Conservation (phyloP, 305 asterid species). For the Fraxinus paxiana region DNA sequence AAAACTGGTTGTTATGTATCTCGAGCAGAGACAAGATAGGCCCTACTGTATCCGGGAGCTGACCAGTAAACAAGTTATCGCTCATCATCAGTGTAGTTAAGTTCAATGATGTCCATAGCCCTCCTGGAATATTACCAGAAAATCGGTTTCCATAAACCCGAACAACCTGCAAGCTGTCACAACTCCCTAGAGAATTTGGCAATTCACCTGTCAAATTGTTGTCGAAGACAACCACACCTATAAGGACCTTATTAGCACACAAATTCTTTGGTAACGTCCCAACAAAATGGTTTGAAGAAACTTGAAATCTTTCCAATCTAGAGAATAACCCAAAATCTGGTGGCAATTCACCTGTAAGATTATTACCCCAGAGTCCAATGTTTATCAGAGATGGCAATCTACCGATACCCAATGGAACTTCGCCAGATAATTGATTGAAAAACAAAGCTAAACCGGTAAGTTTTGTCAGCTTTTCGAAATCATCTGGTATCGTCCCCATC, state of each 20-base stretch:
- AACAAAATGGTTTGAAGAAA: conserved; percentile 45
- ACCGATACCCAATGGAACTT: conserved; percentile 54
- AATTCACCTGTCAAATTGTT: conserved; percentile 60
- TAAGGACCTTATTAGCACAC: conserved; percentile 48
- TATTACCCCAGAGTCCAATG: conserved; percentile 43
- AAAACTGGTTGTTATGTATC: conserved; percentile 55
- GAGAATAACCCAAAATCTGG: conserved; percentile 70
- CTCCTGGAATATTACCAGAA: conserved; percentile 60
- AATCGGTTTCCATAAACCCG: conserved; percentile 38
- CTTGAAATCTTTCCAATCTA: conserved; percentile 39
- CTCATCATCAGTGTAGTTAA: conserved; percentile 35
- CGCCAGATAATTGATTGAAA: conserved; percentile 62
- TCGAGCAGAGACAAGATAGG: conserved; percentile 40
- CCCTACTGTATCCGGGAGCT: conserved; percentile 49
- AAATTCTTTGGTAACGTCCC: conserved; percentile 59
- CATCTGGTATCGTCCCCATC: conserved; percentile 63
- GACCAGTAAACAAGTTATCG: conserved; percentile 55
- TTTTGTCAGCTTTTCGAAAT: conserved; percentile 51
- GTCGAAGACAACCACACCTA: conserved; percentile 41
- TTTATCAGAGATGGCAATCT: conserved; percentile 41
- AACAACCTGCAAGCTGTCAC: conserved; percentile 46
- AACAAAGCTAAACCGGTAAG: conserved; percentile 49
- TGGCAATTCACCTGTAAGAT: conserved; percentile 67
- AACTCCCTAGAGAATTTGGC: conserved; percentile 58
- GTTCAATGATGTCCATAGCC: conserved; percentile 48